phyloP scores from a whole-genome alignment of 176 grass and related monocot genomes.

The Cocos nucifera region DNA sequence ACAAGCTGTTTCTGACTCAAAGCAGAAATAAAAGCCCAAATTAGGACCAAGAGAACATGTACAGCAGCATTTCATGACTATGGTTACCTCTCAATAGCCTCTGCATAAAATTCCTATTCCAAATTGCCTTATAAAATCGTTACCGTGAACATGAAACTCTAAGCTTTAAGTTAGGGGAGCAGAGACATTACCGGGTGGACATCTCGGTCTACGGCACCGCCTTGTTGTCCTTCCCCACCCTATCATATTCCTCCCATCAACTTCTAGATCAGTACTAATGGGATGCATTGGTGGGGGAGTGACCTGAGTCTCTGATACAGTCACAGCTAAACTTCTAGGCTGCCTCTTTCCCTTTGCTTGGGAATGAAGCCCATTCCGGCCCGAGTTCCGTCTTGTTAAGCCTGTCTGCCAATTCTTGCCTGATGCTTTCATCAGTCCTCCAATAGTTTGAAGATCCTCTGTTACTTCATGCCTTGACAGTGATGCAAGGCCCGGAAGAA shows the following conservation, averaged over 20 bases:
- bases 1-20: constrained; percentile 23
- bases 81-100: not conserved
- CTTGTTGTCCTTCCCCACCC: constrained; percentile 74
- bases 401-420: constrained; percentile 4
- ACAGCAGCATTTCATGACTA: constrained; percentile 7
- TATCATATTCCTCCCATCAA: constrained; percentile 22
- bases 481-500: constrained; percentile 34
- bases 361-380: constrained; percentile 14
- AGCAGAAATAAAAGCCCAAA: constrained; percentile 24
- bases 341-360: constrained; percentile 24
- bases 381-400: constrained; percentile 14
- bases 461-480: constrained; percentile 45
- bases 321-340: constrained; percentile 7
- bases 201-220: constrained; percentile 53
- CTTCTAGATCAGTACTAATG: constrained; percentile 23
- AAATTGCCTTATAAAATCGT: not conserved
- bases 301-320: constrained; percentile 15
- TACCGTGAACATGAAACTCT: not conserved
- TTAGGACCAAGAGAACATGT: constrained; percentile 31
- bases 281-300: constrained; percentile 1
- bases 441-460: constrained; percentile 49
- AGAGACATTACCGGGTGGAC: constrained; percentile 23
- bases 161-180: constrained; percentile 25
- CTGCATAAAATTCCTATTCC: not conserved
- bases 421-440: constrained; percentile 22